phyloP scores from a whole-genome alignment of 768 basidiomycete genomes.

The Chalciporus pseudorubinellus region DNA sequence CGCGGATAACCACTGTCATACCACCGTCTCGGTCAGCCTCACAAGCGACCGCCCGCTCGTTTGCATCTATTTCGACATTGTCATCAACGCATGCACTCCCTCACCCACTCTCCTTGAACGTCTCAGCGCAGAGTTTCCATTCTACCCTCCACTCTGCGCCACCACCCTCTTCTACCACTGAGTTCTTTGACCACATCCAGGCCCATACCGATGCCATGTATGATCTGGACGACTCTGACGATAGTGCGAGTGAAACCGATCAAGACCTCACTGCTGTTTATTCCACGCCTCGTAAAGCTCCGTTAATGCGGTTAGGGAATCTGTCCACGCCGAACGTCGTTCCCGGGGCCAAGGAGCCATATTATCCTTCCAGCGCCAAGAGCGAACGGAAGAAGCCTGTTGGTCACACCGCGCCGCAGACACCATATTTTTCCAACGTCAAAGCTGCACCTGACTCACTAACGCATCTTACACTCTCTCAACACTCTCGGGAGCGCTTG shows the following conservation, averaged over 20 bases:
- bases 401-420: conserved; percentile 44
- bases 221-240: conserved; percentile 62
- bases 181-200: conserved; percentile 76
- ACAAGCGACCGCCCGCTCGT: conserved; percentile 31
- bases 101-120: conserved; percentile 39
- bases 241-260: conserved; percentile 39
- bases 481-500: conserved; percentile 44
- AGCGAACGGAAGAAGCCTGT: conserved; percentile 48
- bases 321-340: conserved; percentile 66
- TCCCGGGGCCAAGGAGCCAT: conserved; percentile 37
- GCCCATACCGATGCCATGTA: conserved; percentile 70
- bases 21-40: conserved; percentile 27
- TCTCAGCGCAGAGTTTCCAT: conserved; percentile 43
- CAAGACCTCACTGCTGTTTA: conserved; percentile 34
- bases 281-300: conserved; percentile 31
- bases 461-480: conserved; percentile 32
- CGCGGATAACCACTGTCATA: conserved; percentile 15
- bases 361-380: conserved; percentile 33
- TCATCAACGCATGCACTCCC: conserved; percentile 14
- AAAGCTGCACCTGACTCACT: conserved; percentile 34
- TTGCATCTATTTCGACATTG: conserved; percentile 27
- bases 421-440: conserved; percentile 48
- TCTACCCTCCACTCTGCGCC: conserved; percentile 59
- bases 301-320: conserved; percentile 65
- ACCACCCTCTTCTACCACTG: conserved; percentile 60